phyloP scores from a whole-genome alignment of 129 eudicot species.

The Flaveria bidentis region DNA sequence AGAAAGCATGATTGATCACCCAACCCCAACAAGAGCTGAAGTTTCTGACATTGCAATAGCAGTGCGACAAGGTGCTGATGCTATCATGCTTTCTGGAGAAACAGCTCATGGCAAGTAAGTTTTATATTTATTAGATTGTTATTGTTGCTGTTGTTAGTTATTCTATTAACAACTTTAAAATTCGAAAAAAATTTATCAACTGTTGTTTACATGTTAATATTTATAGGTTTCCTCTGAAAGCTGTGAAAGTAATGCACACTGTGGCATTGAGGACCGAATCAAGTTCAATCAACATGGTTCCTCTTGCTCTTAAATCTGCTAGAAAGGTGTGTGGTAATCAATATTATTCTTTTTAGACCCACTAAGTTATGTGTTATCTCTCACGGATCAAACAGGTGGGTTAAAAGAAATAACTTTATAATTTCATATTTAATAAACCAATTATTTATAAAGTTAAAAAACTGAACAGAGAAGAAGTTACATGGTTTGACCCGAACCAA shows the following conservation, averaged over 20 bases:
- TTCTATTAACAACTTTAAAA: not conserved
- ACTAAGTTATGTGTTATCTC: slow-evolving; percentile 1
- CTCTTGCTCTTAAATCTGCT: slow-evolving; percentile 45
- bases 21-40: slow-evolving; percentile 99
- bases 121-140: not conserved
- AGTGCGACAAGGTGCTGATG: slow-evolving; percentile 89
- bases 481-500: not conserved
- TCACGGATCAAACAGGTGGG: not conserved
- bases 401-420: not conserved
- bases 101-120: slow-evolving; percentile 99
- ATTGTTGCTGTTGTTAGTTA: slow-evolving; percentile 2
- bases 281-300: slow-evolving; percentile 45
- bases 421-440: not conserved
- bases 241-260: slow-evolving; percentile 94
- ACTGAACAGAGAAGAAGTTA: not conserved
- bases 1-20: slow-evolving; percentile 97
- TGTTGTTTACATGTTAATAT: slow-evolving; percentile 5
- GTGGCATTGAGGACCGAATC: slow-evolving; percentile 94
- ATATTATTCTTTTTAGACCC: not conserved
- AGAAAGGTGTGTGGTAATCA: slow-evolving; percentile 53
- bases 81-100: slow-evolving; percentile 98
- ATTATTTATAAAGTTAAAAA: not conserved
- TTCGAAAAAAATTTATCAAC: not conserved
- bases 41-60: slow-evolving; percentile 96
- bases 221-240: slow-evolving; percentile 85